Evolutionary conservation across 1,284 basidiomycete species (phyloP), one percentile per base, ranked within the genome.

Genomic region (Stygiomarasmius scandens): DNA sequence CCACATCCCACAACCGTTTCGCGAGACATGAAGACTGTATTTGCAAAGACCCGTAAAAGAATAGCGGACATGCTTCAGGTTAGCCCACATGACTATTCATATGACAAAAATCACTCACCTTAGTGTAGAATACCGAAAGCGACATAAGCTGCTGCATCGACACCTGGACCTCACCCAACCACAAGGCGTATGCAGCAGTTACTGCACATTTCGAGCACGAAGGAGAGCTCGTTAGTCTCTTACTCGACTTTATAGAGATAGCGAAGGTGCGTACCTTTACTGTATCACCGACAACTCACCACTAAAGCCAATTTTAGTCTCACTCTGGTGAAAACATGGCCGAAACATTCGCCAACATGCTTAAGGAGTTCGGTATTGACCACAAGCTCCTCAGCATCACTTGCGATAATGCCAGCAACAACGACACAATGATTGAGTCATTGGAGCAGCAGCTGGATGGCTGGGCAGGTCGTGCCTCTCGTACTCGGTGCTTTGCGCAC

Each of bases 331-430:
- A 51, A 24, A 51, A 51, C 22, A 51, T 51, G 49, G 49, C 34
- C 14, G 36, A 51, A 20, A 20, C 49, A 6, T 23, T 51, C 11
- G 49, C 34, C 3, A 24, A 38, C 8, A 38, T 41, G 12, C 32
- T 51, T 11, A 8, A 51, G 29, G 32, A 51, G 19, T 51, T 38
- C n/a, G 27, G 36, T 6, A 36, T 51, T 23, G 20, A 52, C 27
- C 49, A 66, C 34, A 67, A 68, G 59, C 57, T 71, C 19, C 58
- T 73, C 16, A 59, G 62, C 24, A 61, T 67, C 2, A 67, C 67
- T 14, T 47, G 66, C 9, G 64, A 67, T 36, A 67, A 66, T 52
- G 67, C 63, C 3, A 61, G 60, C 11, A 70, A 68, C 29, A 64
- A 65, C 52, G 58, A 63, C 12, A 64, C 67, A 0, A 59, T 67